phyloP scores from a whole-genome alignment of 805 yeast genomes.

The Wickerhamomyces chaumierensis region DNA sequence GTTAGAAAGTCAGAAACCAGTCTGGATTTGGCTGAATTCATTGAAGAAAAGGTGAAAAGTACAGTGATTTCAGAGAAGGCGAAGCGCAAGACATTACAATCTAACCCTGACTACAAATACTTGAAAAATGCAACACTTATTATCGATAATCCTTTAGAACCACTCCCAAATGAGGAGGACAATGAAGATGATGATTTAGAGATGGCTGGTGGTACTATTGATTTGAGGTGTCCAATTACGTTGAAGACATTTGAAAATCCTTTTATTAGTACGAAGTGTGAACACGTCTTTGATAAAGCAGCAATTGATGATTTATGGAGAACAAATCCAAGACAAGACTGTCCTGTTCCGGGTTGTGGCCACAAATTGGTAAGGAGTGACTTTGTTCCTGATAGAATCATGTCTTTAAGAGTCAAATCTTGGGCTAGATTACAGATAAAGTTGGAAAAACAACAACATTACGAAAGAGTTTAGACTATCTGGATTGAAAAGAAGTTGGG shows the following conservation, averaged over 20 bases:
- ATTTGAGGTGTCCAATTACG: conserved; percentile 59
- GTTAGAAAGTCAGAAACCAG: conserved; percentile 1
- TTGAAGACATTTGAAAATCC: conserved; percentile 41
- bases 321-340: conserved; percentile 18
- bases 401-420: conserved; percentile 39
- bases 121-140: conserved; percentile 36
- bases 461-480: not conserved
- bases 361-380: conserved; percentile 24
- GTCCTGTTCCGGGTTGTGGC: conserved; percentile 47
- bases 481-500: too few species aligned
- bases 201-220: conserved; percentile 62
- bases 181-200: conserved; percentile 49
- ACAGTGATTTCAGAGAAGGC: not conserved
- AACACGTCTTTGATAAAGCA: conserved; percentile 48
- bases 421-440: not conserved
- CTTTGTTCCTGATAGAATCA: conserved; percentile 36
- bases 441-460: not conserved
- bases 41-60: conserved; percentile 2
- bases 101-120: conserved; percentile 8
- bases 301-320: conserved; percentile 28
- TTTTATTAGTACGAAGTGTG: conserved; percentile 41
- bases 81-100: not conserved
- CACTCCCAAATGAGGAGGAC: conserved; percentile 34
- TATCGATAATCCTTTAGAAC: conserved; percentile 46
- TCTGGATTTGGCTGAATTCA: conserved; percentile 5